These are phyloP conservation scores for Grosmannia serpens DNA, from an alignment of 2,329 filamentous ascomycete species.

Conservation along the genomic window DNA sequence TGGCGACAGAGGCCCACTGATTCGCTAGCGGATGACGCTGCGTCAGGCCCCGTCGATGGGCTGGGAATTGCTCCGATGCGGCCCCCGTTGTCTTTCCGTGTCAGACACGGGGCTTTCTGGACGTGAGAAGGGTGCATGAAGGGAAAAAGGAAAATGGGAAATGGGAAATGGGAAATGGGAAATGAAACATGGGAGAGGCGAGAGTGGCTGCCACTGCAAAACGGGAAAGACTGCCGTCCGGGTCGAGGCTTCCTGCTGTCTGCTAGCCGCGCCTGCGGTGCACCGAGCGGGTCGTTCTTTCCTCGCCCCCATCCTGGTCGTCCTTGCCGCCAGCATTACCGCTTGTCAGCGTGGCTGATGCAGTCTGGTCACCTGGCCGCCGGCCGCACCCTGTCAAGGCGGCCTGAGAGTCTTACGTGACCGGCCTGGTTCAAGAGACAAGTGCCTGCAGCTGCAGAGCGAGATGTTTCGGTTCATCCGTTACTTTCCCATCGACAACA, in stretches of 20 bases:
- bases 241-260: background rate
- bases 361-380: too few species aligned
- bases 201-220: background rate
- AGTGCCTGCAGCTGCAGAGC: too few species aligned
- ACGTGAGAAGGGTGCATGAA: too few species aligned
- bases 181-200: background rate
- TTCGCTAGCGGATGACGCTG: background rate
- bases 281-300: background rate
- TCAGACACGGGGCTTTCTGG: background rate
- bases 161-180: background rate
- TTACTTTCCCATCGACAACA: too few species aligned
- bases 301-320: background rate
- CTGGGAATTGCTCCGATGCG: background rate
- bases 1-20: background rate
- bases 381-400: background rate
- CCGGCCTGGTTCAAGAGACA: too few species aligned
- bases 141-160: background rate
- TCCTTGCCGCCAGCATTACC: background rate
- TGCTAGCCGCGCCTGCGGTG: too few species aligned
- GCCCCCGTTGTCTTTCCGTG: background rate
- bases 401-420: too few species aligned
- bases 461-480: too few species aligned
- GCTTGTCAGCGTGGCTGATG: background rate
- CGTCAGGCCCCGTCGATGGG: background rate
- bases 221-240: background rate